Base-by-base conservation (phyloP, 495 filamentous ascomycete species). In the Aspergillus homomorphus region DNA sequence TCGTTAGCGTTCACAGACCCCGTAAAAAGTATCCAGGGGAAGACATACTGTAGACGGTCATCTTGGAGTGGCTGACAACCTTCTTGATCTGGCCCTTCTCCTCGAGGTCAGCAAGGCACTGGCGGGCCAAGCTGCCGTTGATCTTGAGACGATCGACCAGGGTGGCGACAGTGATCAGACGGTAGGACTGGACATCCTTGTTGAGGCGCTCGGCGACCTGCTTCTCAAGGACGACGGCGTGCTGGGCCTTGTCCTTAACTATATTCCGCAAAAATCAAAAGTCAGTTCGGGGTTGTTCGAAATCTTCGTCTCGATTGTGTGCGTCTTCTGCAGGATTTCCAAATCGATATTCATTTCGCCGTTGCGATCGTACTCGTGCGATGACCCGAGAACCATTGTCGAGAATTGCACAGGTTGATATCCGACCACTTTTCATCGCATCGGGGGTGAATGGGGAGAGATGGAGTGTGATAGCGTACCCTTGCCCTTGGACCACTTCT, bases 241-340 rank as follows among this genome's bases (percentile, higher is more conserved):
- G 95, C 79, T 98, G 89, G 77, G 95, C 93, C 91, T 99, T 99
- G 86, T 99, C 95, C 92, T 99, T 99, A 82, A 99, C 95, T 96
- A 60, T 75, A 71, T 18, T 53, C 22, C 14, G 38, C 44, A 30
- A 59, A 61, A n/a, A 56, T 64, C 20, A 20, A 45, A 51, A 50
- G 61, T 74, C 56, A 77, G 74, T 62, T 62, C 15, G 8, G 4
- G 26, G 26, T 4, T 28, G 26, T 28, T 28, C 26, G 26, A 28
- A 28, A 28, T 4, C 26, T 3, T 28, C 26, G 3, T 28, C 26
- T 3, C 26, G 26, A 4, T 28, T 30, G 4, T 30, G n/a, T n/a
- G n/a, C n/a, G n/a, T n/a, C n/a, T n/a, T n/a, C n/a, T n/a, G n/a
- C n/a, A n/a, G n/a, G n/a, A n/a, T n/a, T n/a, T n/a, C n/a, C n/a